phyloP scores from a whole-genome alignment of 2,329 filamentous ascomycete genomes.

The Trichoderma citrinoviride region DNA sequence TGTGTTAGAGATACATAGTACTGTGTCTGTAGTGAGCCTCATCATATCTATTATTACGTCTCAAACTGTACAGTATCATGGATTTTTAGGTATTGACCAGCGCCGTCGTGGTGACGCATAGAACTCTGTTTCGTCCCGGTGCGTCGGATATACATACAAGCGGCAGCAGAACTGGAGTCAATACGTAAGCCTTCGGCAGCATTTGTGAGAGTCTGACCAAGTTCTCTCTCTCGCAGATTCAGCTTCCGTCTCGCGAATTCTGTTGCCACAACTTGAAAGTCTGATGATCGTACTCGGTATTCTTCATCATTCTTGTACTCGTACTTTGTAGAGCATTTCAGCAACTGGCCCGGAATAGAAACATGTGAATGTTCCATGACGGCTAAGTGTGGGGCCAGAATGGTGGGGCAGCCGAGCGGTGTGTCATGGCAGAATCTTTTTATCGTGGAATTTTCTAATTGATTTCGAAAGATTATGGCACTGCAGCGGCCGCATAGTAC shows the following conservation, averaged over 20 bases:
- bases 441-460: slow-evolving; percentile 23
- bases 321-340: too few species aligned
- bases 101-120: background rate
- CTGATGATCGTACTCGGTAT: background rate
- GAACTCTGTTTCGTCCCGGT: background rate
- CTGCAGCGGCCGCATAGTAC: background rate
- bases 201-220: background rate
- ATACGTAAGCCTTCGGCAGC: background rate
- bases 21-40: too few species aligned
- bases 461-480: background rate
- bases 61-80: too few species aligned
- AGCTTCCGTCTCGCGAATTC: background rate
- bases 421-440: slow-evolving; percentile 13
- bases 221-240: background rate
- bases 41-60: too few species aligned
- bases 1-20: too few species aligned
- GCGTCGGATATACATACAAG: background rate
- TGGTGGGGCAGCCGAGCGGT: slow-evolving; percentile 2
- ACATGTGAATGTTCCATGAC: slow-evolving; percentile 2
- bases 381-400: background rate
- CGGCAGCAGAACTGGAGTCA: background rate
- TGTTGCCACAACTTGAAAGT: background rate
- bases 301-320: too few species aligned
- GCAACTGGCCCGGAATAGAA: background rate
- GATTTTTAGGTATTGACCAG: too few species aligned